Base-by-base conservation (phyloP, 78 protist genomes). In the Pigoraptor vietnamica region DNA sequence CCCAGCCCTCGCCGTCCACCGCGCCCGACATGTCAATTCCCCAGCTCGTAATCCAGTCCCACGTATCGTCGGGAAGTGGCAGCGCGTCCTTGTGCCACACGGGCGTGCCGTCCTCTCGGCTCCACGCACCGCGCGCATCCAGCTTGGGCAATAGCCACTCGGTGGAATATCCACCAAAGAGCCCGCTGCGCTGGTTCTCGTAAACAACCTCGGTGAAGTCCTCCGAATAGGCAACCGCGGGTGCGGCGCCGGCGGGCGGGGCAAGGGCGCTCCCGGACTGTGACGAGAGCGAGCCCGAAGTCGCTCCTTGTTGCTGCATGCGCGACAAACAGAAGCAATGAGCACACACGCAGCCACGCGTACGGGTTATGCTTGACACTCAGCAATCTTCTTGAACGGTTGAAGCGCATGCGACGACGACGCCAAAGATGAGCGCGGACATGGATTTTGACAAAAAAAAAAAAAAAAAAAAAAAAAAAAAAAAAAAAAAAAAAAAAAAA, bases 171-270 rank as follows among this genome's bases (percentile, higher is more conserved):
- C 40, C 67, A 24, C 91, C 91, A 55, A 89, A 37, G 67, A 89
- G 35, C 35, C 91, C 91, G 55, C 91, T 89, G 48, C 91, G 91
- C 79, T 89, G 91, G 35, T 89, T 89, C 81, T 89, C 91, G 35
- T 89, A 89, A 21, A 89, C 91, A 2, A 79, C 32, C 10, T 79
- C 84, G 10, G 84, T 79, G 29, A 48, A 6, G 14, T 48, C 67
- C 6, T 14, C 14, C 29, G 67, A 6, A 48, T 14, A 21, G 67
- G 67, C 67, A 14, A 14, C 67, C 29, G 67, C 14, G 29, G 67
- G 67, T 14, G 67, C 29, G 14, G 6, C 67, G 67, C 14, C 14
- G 6, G 67, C 67, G 67, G 67, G 67, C 29, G 6, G 6, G 14
- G 67, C 6, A 21, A 14, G 29, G 14, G 67, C 67, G 29, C 6